Conservation (phyloP, 108 stramenopile species). For the Cyclostephanos invisitatus region DNA sequence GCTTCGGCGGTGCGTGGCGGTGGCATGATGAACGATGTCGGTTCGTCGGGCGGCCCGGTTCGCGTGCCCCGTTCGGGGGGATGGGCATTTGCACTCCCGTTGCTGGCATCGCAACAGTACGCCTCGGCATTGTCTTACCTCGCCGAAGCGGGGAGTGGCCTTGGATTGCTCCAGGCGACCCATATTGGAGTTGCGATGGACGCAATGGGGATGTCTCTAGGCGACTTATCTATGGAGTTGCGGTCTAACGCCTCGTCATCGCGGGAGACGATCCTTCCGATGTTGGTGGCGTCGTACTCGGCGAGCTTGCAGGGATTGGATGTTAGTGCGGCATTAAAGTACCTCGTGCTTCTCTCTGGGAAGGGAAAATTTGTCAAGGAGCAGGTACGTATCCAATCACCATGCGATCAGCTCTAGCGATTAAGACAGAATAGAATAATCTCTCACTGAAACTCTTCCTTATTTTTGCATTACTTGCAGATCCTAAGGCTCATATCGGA, state of each 20-base stretch:
- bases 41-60: neutral
- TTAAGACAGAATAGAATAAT: neutral
- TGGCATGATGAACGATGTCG: neutral
- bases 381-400: constrained; percentile 23
- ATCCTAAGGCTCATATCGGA: constrained; percentile 50
- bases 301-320: constrained; percentile 48
- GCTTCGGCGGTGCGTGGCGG: constrained; percentile 15
- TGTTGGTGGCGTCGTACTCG: constrained; percentile 46
- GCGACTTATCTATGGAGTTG: constrained; percentile 18
- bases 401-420: neutral
- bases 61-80: constrained; percentile 49
- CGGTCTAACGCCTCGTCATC: neutral
- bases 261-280: constrained; percentile 23
- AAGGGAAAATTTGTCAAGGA: constrained; percentile 35
- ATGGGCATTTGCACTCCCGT: constrained; percentile 75
- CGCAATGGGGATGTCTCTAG: constrained; percentile 26
- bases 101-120: constrained; percentile 77
- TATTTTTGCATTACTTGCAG: neutral
- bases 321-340: constrained; percentile 46
- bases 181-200: constrained; percentile 64
- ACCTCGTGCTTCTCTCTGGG: constrained; percentile 33
- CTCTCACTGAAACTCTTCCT: neutral
- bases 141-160: constrained; percentile 61
- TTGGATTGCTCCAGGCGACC: constrained; percentile 73
- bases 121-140: constrained; percentile 66